Conservation (phyloP, 345 rosid species). For the Hirschfeldia incana region DNA sequence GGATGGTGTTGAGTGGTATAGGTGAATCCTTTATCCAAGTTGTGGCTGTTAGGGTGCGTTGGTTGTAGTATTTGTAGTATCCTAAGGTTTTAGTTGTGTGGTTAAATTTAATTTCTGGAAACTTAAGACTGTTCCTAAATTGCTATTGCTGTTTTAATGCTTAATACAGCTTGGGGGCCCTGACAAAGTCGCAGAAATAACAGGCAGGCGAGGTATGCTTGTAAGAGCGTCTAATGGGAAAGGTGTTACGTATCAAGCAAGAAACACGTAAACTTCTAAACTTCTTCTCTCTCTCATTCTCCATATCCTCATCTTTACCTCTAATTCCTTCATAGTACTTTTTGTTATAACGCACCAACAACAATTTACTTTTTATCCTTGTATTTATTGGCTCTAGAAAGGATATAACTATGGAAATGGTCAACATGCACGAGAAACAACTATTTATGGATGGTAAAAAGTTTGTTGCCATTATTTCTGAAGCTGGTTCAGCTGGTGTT, state of each 20-base stretch:
- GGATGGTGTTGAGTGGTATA: conserved; percentile 16
- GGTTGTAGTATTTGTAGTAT: conserved; percentile 1
- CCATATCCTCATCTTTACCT: not conserved
- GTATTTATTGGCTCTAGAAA: conserved; percentile 55
- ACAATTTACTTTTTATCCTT: conserved; percentile 30
- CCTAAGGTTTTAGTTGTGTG: conserved; percentile 9
- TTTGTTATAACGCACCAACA: conserved; percentile 18
- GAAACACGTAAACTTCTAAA: conserved; percentile 75
- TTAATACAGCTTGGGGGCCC: conserved; percentile 95
- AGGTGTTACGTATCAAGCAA: conserved; percentile 97
- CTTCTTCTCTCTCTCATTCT: not conserved
- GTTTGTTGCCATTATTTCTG: conserved; percentile 89
- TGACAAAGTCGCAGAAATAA: conserved; percentile 94
- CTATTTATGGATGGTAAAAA: conserved; percentile 98
- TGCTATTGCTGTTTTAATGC: conserved; percentile 36
- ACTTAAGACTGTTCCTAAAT: conserved; percentile 18
- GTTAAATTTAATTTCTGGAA: conserved; percentile 20
- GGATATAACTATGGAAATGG: conserved; percentile 98
- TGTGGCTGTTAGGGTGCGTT: conserved; percentile 17
- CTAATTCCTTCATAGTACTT: conserved; percentile 1
- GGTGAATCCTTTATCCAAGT: conserved; percentile 27
- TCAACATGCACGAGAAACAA: conserved; percentile 98
- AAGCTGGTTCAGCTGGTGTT: conserved; percentile 99
- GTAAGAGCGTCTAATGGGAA: conserved; percentile 91
- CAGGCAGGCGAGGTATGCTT: conserved; percentile 99